A percentile compares a stretch with the other conserved stretches of the same genome.
phyloP scores from a whole-genome alignment of 164 flowering plant genomes.

The Tetracentron sinense region DNA sequence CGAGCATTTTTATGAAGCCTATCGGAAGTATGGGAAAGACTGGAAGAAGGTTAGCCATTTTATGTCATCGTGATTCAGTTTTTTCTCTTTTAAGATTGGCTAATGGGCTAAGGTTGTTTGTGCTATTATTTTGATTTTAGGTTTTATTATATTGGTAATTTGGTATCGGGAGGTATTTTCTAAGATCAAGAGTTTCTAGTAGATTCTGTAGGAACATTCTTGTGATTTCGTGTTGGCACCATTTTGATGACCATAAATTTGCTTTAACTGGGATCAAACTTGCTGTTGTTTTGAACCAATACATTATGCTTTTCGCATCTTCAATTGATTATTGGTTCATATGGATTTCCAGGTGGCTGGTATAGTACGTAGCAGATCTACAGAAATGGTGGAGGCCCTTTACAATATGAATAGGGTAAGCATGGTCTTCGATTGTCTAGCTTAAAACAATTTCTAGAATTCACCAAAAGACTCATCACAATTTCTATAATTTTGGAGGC shows the following conservation, averaged over 20 bases:
- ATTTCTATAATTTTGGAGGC: too few relatives aligned
- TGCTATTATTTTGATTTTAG: neutral
- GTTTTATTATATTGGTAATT: slow-evolving; percentile 1
- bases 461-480: too few relatives aligned
- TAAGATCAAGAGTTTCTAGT: neutral
- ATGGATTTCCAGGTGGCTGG: slow-evolving; percentile 67
- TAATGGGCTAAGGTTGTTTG: too few relatives aligned
- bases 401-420: too few relatives aligned
- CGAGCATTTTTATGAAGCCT: too few relatives aligned
- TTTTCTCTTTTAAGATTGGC: neutral
- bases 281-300: neutral
- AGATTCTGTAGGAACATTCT: neutral
- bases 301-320: too few relatives aligned
- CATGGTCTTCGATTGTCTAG: too few relatives aligned
- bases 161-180: neutral
- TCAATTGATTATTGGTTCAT: slow-evolving; percentile 18
- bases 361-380: too few relatives aligned
- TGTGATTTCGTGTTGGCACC: slow-evolving; percentile 5
- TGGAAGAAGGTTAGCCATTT: slow-evolving; percentile 74
- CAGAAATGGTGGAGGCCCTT: too few relatives aligned
- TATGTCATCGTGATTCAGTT: neutral
- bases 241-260: too few relatives aligned
- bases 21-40: slow-evolving; percentile 74
- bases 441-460: too few relatives aligned
- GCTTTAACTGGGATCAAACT: too few relatives aligned